Conservation (phyloP, 352 stramenopile genomes). For the Nothophytophthora sp. region DNA sequence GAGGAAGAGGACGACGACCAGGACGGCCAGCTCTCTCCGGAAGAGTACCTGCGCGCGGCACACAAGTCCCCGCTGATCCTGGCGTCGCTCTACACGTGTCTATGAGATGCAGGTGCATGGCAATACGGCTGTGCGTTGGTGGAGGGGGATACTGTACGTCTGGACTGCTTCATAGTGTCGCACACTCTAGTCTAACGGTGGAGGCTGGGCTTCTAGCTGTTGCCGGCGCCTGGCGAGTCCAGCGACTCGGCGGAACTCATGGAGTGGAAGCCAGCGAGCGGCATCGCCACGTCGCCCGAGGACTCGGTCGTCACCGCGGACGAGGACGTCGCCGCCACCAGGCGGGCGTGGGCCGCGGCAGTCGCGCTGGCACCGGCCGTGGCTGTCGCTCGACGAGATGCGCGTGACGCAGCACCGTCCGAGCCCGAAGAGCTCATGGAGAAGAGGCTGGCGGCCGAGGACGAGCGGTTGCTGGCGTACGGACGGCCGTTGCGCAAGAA, state of each 20-base stretch:
- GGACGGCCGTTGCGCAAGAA: slow-evolving; percentile 40
- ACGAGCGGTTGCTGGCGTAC: slow-evolving; percentile 30
- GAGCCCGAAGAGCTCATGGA: slow-evolving; percentile 31
- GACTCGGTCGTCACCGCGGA: slow-evolving; percentile 24
- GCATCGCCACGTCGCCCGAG: slow-evolving; percentile 23
- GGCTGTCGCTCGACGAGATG: slow-evolving; percentile 7
- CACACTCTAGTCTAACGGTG: neutral
- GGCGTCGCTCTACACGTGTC: slow-evolving; percentile 44
- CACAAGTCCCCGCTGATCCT: slow-evolving; percentile 34
- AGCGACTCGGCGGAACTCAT: slow-evolving; percentile 25
- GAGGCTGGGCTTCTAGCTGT: slow-evolving; percentile 4
- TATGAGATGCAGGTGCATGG: no score
- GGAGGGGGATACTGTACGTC: no score
- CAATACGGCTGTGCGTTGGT: no score
- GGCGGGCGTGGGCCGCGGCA: slow-evolving; percentile 20
- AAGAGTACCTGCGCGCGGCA: slow-evolving; percentile 38
- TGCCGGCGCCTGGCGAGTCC: slow-evolving; percentile 22
- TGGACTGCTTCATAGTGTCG: no score
- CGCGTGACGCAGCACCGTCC: slow-evolving; percentile 6
- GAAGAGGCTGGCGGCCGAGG: slow-evolving; percentile 30
- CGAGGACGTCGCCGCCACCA: slow-evolving; percentile 25
- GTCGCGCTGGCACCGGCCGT: slow-evolving; percentile 2
- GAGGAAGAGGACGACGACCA: slow-evolving; percentile 40
- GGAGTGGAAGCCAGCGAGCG: slow-evolving; percentile 25
- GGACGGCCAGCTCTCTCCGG: slow-evolving; percentile 39